Base-by-base conservation (phyloP, 2,329 filamentous ascomycete species). In the Seiridium unicorne region DNA sequence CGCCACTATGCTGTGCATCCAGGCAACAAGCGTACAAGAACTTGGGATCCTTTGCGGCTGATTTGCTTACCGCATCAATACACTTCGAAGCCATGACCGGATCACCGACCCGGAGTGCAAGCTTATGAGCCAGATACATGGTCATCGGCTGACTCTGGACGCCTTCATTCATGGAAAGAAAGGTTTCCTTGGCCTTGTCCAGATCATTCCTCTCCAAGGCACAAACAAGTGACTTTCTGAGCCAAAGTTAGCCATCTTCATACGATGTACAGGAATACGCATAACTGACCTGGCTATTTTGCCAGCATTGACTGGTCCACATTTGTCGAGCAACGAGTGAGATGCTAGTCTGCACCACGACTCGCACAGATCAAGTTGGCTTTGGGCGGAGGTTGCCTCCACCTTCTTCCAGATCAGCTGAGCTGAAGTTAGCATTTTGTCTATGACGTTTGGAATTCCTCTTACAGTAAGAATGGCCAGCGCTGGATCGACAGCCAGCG, bases 321-420 rank as follows among this genome's bases (percentile, higher is more conserved):
- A 84, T 55, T 84, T 84, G 10, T 81, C 75, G 64, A 97, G 93
- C 0, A 91, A 68, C 0, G 77, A 71, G 68, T 93, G 88, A 10
- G 90, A 77, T 0, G 90, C 88, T 18, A 92, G 70, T 6, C 74
- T 79, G 66, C 91, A 96, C 92, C 92, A 97, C 55, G 78, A 74
- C 63, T 89, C 83, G 1, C 89, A 84, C 11, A 78, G 64, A 2
- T 80, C 76, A 58, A 83, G 84, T 13, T 85, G 75, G 1, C 80
- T 77, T 38, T 83, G 79, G 1, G 74, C 75, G 62, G 84, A 86
- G 11, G 79, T 78, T 1, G 79, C 74, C 57, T 93, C 89, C n/a
- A 91, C 79, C 34, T 82, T 84, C 73, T 92, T 95, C 92, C 93
- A 97, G 3, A 97, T 76, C 3, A 97, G 73, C 90, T 94, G 61